These are phyloP conservation scores for Cutaneotrichosporon cutaneum DNA, from an alignment of 1,284 basidiomycete species.

Conservation along the genomic window DNA sequence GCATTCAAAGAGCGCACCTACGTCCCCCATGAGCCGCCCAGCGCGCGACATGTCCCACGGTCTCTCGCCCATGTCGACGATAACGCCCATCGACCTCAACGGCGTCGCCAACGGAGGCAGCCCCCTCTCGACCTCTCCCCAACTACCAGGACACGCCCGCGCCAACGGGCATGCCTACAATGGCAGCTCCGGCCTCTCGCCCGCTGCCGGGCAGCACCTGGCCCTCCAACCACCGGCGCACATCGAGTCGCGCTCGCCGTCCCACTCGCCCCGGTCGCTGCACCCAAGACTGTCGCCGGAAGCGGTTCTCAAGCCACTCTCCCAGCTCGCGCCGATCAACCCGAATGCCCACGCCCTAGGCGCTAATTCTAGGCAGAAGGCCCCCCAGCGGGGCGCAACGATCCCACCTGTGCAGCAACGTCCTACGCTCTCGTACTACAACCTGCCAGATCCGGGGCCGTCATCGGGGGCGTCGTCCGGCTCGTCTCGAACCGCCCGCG, in stretches of 20 bases:
- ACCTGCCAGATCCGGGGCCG: background rate
- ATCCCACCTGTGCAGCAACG: slow-evolving; percentile 10
- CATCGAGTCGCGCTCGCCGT: background rate
- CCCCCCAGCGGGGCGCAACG: slow-evolving; percentile 14
- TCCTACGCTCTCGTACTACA: slow-evolving; percentile 6
- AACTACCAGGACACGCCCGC: background rate
- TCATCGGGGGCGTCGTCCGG: background rate
- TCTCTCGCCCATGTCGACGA: slow-evolving; percentile 19
- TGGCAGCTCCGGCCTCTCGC: background rate
- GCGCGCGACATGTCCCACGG: slow-evolving; percentile 3
- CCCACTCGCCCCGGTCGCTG: background rate
- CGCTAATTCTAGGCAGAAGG: background rate
- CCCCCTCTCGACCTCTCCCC: background rate
- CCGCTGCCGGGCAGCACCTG: background rate
- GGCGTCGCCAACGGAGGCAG: background rate
- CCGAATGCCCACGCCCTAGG: background rate
- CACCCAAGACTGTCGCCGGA: slow-evolving; percentile 18
- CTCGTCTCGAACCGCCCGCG: background rate
- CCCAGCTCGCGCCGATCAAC: slow-evolving; percentile 6
- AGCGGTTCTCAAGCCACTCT: slow-evolving; percentile 13
- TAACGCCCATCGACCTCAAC: slow-evolving; percentile 6
- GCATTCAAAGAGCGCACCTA: slow-evolving; percentile 19
- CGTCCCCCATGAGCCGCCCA: slow-evolving; percentile 14
- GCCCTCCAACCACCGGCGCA: slow-evolving; percentile 9
- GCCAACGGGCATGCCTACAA: background rate